Base-by-base conservation (phyloP, 2,329 filamentous ascomycete genomes). In the Phaeomoniella chlamydospora region DNA sequence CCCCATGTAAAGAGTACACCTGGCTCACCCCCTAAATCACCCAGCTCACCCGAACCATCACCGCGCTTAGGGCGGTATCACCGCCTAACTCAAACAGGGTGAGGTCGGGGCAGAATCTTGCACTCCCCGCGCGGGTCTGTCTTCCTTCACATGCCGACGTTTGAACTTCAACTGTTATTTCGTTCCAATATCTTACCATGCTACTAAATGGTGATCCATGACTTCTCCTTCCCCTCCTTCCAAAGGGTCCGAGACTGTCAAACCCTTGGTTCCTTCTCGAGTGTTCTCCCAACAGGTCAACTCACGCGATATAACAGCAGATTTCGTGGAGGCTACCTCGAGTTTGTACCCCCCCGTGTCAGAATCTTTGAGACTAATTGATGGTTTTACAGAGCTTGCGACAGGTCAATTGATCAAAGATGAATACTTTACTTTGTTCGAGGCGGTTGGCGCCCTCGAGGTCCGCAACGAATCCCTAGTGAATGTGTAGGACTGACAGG, bases 351-450 rank as follows among this genome's bases (percentile, higher is more conserved):
- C n/a, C 22, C 35, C 35, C 29, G 19, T 12, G 12, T 12, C 31
- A 32, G 41, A 29, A 35, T 31, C 35, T 18, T 22, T 29, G 12
- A 9, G 12, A 13, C 15, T 33, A 36, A 5, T 18, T 33, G 9
- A n/a, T 29, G 26, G 37, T 26, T 13, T 29, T 5, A 14, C 42
- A 93, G 86, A 74, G 42, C 64, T 96, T 39, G 61, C 71, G 33
- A 75, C 81, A 5, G 90, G 90, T 18, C 77, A 92, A 47, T 70
- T 98, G 3, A 70, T 96, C 43, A 94, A 94, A 61, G 87, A 96
- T 84, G 83, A 81, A 31, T 76, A 75, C 53, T 96, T 98, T 51
- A 93, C 86, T 1, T 69, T 98, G 3, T 94, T 94, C 47, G 90
- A 96, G 61, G 80, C 87, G 34, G 90, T 98, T 46, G 83, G 84